Evolutionary conservation across 768 basidiomycete genomes (phyloP), one percentile per base, ranked within the genome.

Genomic region (Lyophyllum shimeji): DNA sequence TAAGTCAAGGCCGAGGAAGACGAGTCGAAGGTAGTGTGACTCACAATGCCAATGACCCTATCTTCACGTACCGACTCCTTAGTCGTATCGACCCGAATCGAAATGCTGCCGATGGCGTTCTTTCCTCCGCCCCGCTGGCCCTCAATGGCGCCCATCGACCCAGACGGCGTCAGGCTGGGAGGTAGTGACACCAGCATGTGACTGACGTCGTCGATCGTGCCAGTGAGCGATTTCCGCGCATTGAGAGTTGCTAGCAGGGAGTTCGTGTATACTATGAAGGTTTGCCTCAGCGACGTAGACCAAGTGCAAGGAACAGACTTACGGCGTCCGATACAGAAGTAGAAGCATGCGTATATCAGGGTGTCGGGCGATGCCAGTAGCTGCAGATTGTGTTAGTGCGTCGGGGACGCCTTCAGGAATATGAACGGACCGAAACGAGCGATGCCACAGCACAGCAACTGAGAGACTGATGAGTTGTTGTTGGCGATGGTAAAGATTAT

Each of bases 311-410:
- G 18, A 29, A 27, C 33, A 34, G 8, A 60, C 69, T 57, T 49
- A 72, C 71, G 57, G 4, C 71, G 67, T 8, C 70, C 69, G 45
- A 73, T 69, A 58, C 67, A 69, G 60, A 73, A 71, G 49, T 71
- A 69, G 52, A 70, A 71, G 0, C 64, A 57, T 0, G 70, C 69
- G 53, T 73, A 73, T 18, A 73, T 65, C 6, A 73, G 60, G 0
- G 68, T 66, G 11, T 56, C 56, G 5, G 66, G 66, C 3, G 69
- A 69, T 3, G 55, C 55, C 27, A 65, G 51, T 9, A 71, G 54
- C 71, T 72, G 46, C 20, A 21, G 21, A 45, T 20, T 7, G 13
- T 6, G 40, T 18, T 11, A 29, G 8, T 47, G 40, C 21, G 1
- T 37, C 9, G 9, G 2, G 33, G 25, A 40, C 25, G 21, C 23